phyloP scores from a whole-genome alignment of 176 grass and related monocot species.

The Lolium perenne region DNA sequence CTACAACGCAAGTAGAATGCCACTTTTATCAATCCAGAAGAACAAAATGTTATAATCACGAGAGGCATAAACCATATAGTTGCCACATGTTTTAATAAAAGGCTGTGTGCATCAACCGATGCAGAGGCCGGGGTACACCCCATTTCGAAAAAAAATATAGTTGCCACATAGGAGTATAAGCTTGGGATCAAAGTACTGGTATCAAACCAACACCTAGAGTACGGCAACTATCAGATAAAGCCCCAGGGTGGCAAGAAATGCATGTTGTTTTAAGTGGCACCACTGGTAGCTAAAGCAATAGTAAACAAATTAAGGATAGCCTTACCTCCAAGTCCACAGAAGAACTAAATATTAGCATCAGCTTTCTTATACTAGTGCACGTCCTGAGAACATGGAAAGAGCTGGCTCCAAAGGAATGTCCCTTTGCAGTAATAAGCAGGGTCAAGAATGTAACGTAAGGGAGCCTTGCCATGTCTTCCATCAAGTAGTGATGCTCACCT shows the following conservation, averaged over 20 bases:
- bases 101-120: too few relatives aligned
- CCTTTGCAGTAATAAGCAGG: not conserved
- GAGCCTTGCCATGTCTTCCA: slow-evolving; percentile 34
- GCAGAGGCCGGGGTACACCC: too few relatives aligned
- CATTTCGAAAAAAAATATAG: too few relatives aligned
- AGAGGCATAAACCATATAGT: slow-evolving; percentile 1
- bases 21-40: not conserved
- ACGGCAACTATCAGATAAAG: slow-evolving; percentile 5
- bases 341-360: not conserved
- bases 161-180: not conserved
- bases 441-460: not conserved
- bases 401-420: slow-evolving; percentile 22
- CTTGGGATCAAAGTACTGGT: not conserved
- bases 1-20: not conserved
- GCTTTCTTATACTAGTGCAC: slow-evolving; percentile 12
- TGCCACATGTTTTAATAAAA: too few relatives aligned
- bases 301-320: not conserved
- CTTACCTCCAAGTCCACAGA: not conserved
- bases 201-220: not conserved
- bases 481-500: not conserved
- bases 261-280: not conserved
- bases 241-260: not conserved
- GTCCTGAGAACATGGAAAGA: slow-evolving; percentile 21
- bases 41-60: not conserved
- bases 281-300: not conserved